Evolutionary conservation across 345 rosid genomes (phyloP).

Genomic region (Lepidium sativum): DNA sequence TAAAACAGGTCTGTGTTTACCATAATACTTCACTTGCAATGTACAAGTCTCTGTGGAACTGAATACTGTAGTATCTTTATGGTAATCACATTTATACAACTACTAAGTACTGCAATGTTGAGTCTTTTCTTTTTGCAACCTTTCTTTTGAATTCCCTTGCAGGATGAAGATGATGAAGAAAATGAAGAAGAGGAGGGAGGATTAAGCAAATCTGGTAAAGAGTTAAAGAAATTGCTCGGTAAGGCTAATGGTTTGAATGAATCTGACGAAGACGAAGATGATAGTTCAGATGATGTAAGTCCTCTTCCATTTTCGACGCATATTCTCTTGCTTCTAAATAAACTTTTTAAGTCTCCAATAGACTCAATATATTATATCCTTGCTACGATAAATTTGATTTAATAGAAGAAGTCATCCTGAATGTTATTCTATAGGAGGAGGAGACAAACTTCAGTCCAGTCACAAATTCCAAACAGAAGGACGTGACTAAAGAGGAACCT

Average conservation of each 20-base stretch:
- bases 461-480: conserved; percentile 62
- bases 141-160: conserved; percentile 3
- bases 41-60: background rate
- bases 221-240: conserved; percentile 84
- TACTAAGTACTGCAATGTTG: background rate
- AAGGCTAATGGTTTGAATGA: conserved; percentile 59
- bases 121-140: background rate
- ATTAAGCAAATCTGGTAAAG: conserved; percentile 90
- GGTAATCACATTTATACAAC: background rate
- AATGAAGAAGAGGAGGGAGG: conserved; percentile 89
- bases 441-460: conserved; percentile 44
- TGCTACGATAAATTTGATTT: background rate
- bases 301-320: background rate
- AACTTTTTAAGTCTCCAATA: background rate
- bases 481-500: conserved; percentile 67
- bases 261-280: conserved; percentile 83
- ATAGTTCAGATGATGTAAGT: conserved; percentile 73
- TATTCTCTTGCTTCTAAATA: background rate
- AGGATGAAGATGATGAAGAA: conserved; percentile 92
- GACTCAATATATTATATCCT: background rate
- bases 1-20: conserved; percentile 54
- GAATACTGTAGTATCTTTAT: background rate
- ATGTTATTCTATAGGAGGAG: conserved; percentile 31
- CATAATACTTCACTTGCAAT: background rate
- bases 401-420: background rate